Evolutionary conservation across 2,329 filamentous ascomycete species (phyloP).

Genomic region (Fusarium odoratissimum): DNA sequence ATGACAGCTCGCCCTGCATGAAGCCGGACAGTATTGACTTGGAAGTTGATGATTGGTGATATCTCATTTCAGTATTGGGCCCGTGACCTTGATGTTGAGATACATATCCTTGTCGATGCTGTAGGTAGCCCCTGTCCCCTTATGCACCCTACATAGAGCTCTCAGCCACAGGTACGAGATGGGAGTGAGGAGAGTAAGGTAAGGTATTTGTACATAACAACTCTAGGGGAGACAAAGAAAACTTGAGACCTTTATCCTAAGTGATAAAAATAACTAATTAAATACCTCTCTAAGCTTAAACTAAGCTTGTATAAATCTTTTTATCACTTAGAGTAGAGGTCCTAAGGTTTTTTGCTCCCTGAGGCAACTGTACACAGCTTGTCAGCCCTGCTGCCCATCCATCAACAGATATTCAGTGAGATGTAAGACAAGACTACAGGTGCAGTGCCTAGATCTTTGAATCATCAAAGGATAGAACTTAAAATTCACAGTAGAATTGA

Average conservation of each 20-base stretch:
- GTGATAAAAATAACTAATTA: background rate
- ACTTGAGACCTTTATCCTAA: background rate
- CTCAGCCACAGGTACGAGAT: conserved; percentile 16
- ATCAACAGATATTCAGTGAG: background rate
- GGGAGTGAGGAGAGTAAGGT: background rate
- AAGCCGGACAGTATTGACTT: conserved; percentile 12
- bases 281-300: background rate
- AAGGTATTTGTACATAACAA: background rate
- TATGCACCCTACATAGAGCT: background rate
- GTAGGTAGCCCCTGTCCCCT: conserved; percentile 19
- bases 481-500: background rate
- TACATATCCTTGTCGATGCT: conserved; percentile 13
- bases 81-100: conserved; percentile 23
- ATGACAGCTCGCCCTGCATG: conserved; percentile 39
- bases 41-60: conserved; percentile 37
- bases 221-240: background rate
- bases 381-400: conserved; percentile 13
- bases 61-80: conserved; percentile 10
- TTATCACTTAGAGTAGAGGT: too few relatives aligned
- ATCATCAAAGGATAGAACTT: background rate
- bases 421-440: background rate
- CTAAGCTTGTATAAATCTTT: too few relatives aligned
- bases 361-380: background rate
- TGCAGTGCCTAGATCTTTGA: background rate
- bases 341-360: too few relatives aligned